Conservation (phyloP, 2,329 filamentous ascomycete genomes). For the Colletotrichum salicis region DNA sequence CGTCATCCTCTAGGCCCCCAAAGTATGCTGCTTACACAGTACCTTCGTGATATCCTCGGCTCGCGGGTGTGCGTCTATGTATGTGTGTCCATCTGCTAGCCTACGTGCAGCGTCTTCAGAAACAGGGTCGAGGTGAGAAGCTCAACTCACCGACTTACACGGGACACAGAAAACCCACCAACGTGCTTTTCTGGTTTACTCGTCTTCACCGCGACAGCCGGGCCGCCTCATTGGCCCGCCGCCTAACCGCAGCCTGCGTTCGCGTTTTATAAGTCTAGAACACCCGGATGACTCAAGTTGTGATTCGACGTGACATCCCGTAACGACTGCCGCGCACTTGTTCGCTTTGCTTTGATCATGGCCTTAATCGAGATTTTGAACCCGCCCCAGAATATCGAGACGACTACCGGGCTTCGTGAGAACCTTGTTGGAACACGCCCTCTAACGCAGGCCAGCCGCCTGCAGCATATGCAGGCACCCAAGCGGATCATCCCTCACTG, state of each 20-base stretch:
- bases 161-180: background rate
- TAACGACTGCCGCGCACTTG: slow-evolving; percentile 9
- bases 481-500: background rate
- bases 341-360: background rate
- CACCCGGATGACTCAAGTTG: slow-evolving; percentile 22
- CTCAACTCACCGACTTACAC: slow-evolving; percentile 26
- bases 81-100: background rate
- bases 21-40: background rate
- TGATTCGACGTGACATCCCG: slow-evolving; percentile 14
- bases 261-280: slow-evolving; percentile 13
- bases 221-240: slow-evolving; percentile 18
- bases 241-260: slow-evolving; percentile 7
- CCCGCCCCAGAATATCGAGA: background rate
- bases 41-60: background rate
- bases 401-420: background rate
- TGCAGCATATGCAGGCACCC: background rate
- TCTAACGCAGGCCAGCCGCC: background rate
- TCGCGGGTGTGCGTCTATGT: background rate
- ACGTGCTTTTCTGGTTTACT: background rate
- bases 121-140: slow-evolving; percentile 24
- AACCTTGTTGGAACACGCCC: background rate
- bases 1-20: background rate
- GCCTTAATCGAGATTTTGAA: background rate
- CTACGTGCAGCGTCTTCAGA: background rate
- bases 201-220: slow-evolving; percentile 15